Percentiles rank a stretch among this genome's conserved stretches.
phyloP scores from a whole-genome alignment of 2,329 filamentous ascomycete species.

The Dothistroma septosporum region DNA sequence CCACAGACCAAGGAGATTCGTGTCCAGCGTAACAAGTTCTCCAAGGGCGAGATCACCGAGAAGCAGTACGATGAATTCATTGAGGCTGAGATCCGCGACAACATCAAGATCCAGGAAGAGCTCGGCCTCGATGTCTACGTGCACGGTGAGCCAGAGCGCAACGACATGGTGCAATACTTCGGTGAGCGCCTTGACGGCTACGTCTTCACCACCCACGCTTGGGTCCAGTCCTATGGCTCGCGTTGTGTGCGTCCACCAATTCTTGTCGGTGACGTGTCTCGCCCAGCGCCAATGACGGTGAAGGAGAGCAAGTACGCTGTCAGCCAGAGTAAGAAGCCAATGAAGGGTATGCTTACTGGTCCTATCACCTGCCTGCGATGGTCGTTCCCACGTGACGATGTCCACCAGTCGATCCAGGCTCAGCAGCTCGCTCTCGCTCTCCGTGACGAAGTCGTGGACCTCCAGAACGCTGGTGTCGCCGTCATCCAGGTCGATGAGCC shows the following conservation, averaged over 20 bases:
- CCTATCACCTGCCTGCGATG: slow-evolving; percentile 98
- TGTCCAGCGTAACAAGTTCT: slow-evolving; percentile 94
- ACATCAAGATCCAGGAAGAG: slow-evolving; percentile 96
- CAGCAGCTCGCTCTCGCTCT: slow-evolving; percentile 98
- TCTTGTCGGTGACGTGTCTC: slow-evolving; percentile 97
- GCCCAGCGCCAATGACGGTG: slow-evolving; percentile 95
- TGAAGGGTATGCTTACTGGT: slow-evolving; percentile 99
- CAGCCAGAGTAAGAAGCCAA: slow-evolving; percentile 93
- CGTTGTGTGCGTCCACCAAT: slow-evolving; percentile 98
- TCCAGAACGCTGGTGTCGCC: slow-evolving; percentile 91
- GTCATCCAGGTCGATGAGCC: slow-evolving; percentile 99
- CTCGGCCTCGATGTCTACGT: slow-evolving; percentile 95
- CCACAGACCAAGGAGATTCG: slow-evolving; percentile 99
- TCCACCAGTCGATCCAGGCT: slow-evolving; percentile 98
- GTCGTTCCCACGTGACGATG: slow-evolving; percentile 99
- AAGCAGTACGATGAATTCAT: slow-evolving; percentile 98
- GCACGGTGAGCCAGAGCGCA: slow-evolving; percentile 98
- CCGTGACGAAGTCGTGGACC: slow-evolving; percentile 96
- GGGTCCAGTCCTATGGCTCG: slow-evolving; percentile 98
- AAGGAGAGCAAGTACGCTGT: slow-evolving; percentile 99
- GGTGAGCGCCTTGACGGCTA: slow-evolving; percentile 96
- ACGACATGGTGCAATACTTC: slow-evolving; percentile 99
- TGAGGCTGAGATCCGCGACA: slow-evolving; percentile 94
- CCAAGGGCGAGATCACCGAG: slow-evolving; percentile 93
- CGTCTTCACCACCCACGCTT: slow-evolving; percentile 97